Base-by-base conservation (phyloP, 495 filamentous ascomycete genomes). In the Penicillium bialowiezense region DNA sequence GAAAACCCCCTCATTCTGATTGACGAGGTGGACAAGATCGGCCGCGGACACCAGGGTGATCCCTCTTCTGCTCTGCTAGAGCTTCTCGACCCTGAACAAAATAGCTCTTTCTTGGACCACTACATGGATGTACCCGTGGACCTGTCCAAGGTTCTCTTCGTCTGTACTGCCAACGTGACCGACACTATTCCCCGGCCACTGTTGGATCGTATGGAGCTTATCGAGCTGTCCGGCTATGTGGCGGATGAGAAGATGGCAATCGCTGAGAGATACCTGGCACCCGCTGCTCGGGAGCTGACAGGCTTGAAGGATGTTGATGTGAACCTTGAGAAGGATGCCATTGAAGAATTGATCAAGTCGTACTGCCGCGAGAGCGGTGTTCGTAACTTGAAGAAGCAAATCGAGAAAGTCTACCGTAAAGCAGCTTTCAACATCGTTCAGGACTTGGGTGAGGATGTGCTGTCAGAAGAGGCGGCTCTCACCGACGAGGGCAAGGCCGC, bases 221-320 rank as follows among this genome's bases (percentile, higher is more conserved):
- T 99, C 56, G 82, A 96, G 59, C 80, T 99, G 1, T 97, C 92
- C 20, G 95, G 95, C 8, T 99, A 99, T 60, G 93, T 99, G 19
- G 83, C 91, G 12, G 91, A 99, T 55, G 95, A 99, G 75, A 99
- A 99, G 77, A 96, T 96, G 87, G 92, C 95, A 2, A 99, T 99
- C 56, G 95, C 95, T 13, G 85, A 99, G 63, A 78, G 81, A 45
- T 99, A 97, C 58, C 81, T 99, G 38, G 89, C 88, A 1, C 95
- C 95, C 12, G 83, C 88, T 50, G 95, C 95, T 6, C 90, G 91
- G 66, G 92, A 96, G 44, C 68, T 95, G 41, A 90, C 88, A 41
- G 95, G 95, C 12, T 71, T 99, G 50, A 95, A 96, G 68, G 81
- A 90, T 29, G 93, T 89, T 23, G 86, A 96, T 62, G 93, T 99